Conservation (phyloP, 192 early-diverging fungal genomes). For the Backusella australiensis region DNA sequence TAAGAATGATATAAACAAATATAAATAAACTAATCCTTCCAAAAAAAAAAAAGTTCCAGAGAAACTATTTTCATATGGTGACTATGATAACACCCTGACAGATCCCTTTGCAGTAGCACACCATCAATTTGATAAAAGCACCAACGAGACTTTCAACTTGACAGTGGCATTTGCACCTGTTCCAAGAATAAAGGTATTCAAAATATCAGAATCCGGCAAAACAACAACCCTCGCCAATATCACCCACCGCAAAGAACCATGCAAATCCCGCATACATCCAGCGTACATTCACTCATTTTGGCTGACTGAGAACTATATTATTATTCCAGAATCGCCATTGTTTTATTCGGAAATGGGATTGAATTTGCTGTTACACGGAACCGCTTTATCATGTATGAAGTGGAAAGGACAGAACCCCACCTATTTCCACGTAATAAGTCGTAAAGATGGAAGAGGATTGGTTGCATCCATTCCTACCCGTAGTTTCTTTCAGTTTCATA, state of each 20-base stretch:
- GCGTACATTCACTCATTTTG: slow-evolving; percentile 55
- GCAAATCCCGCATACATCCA: slow-evolving; percentile 1
- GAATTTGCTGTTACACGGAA: neutral
- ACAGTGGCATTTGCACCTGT: slow-evolving; percentile 6
- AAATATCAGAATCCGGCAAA: slow-evolving; percentile 6
- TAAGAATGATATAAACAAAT: too few relatives aligned
- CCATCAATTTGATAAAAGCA: slow-evolving; percentile 21
- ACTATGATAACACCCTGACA: neutral
- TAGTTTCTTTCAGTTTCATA: slow-evolving; percentile 8
- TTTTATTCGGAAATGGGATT: slow-evolving; percentile 20
- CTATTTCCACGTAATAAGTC: slow-evolving; percentile 12
- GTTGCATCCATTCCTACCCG: neutral
- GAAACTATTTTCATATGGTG: too few relatives aligned
- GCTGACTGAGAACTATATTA: slow-evolving; percentile 52
- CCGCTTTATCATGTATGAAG: neutral
- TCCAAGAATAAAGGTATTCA: slow-evolving; percentile 11
- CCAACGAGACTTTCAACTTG: slow-evolving; percentile 24
- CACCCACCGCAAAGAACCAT: slow-evolving; percentile 6
- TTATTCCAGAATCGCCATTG: slow-evolving; percentile 53
- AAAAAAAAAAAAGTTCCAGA: too few relatives aligned
- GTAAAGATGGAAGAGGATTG: neutral
- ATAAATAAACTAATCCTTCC: too few relatives aligned
- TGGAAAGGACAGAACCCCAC: neutral
- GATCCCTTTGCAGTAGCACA: slow-evolving; percentile 23
- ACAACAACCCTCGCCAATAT: slow-evolving; percentile 9